Conservation (phyloP, 148 eudicot genomes). For the Heliamphora exappendiculata region DNA sequence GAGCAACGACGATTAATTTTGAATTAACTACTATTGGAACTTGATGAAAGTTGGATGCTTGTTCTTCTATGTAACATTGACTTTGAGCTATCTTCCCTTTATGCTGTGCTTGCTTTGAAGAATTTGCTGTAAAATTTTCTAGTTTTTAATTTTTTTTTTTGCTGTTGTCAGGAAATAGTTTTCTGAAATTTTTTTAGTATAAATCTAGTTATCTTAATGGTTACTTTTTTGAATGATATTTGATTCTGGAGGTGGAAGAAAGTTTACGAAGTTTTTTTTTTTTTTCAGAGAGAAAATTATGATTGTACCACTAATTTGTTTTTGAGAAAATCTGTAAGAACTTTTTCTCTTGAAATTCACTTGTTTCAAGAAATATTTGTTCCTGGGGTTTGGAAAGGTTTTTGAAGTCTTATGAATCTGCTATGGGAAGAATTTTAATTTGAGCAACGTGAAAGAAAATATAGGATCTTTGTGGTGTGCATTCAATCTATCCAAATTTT, state of each 20-base stretch:
- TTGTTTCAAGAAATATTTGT: too few relatives aligned
- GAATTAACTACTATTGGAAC: background rate
- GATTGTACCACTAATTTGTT: too few relatives aligned
- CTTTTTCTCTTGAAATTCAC: too few relatives aligned
- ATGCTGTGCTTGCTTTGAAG: background rate
- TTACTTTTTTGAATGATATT: background rate
- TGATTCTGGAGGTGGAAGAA: background rate
- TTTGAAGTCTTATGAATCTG: too few relatives aligned
- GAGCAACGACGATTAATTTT: background rate
- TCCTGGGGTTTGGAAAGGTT: too few relatives aligned
- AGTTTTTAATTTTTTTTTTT: too few relatives aligned
- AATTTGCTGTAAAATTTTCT: background rate
- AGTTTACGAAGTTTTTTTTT: background rate
- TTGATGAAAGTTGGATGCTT: background rate
- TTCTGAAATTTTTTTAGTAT: background rate
- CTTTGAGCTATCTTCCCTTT: background rate
- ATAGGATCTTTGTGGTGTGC: too few relatives aligned
- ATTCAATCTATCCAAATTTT: too few relatives aligned
- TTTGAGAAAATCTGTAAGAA: too few relatives aligned
- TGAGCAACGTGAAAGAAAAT: too few relatives aligned
- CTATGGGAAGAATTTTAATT: too few relatives aligned
- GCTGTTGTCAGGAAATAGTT: background rate
- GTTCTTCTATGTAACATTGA: background rate
- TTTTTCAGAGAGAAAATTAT: background rate
- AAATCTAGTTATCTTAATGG: background rate